A percentile compares a stretch with the other conserved stretches of the same genome.
Evolutionary conservation across 1,139 yeast genomes (phyloP).

Genomic region (Yamadazyma aaseri): DNA sequence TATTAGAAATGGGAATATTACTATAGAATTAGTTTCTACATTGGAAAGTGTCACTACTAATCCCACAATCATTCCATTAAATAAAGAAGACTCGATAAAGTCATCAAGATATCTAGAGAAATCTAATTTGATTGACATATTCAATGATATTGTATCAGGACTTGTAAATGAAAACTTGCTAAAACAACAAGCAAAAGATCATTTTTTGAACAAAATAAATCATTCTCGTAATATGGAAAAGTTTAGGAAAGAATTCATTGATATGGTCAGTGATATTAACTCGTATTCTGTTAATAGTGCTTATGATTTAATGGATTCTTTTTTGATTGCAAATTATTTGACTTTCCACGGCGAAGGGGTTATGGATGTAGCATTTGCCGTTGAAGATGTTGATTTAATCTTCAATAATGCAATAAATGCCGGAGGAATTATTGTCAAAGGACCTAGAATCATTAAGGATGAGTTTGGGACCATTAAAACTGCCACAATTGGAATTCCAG

Average conservation of each 20-base stretch:
- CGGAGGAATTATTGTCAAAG: constrained; percentile 53
- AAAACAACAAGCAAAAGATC: background rate
- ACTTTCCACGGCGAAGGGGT: constrained; percentile 75
- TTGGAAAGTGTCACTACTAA: constrained; percentile 15
- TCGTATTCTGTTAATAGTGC: constrained; percentile 11
- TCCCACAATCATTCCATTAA: constrained; percentile 10
- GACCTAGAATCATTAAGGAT: constrained; percentile 46
- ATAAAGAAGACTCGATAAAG: background rate
- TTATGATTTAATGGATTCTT: constrained; percentile 27
- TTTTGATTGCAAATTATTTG: constrained; percentile 40
- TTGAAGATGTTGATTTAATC: constrained; percentile 45
- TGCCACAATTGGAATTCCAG: constrained; percentile 60
- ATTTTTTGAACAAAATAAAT: constrained; percentile 12
- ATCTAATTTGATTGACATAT: background rate
- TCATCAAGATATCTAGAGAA: background rate
- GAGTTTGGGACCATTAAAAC: constrained; percentile 47
- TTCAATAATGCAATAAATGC: constrained; percentile 45
- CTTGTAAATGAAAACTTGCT: constrained; percentile 5
- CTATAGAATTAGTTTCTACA: constrained; percentile 46
- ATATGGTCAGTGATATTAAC: constrained; percentile 9
- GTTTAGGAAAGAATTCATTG: constrained; percentile 10
- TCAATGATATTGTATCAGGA: constrained; percentile 4
- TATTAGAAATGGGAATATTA: constrained; percentile 54
- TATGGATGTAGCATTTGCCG: constrained; percentile 66
- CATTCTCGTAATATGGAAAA: constrained; percentile 15